Conservation (phyloP, 1,284 basidiomycete genomes). For the Microbotryomycetes sp. region DNA sequence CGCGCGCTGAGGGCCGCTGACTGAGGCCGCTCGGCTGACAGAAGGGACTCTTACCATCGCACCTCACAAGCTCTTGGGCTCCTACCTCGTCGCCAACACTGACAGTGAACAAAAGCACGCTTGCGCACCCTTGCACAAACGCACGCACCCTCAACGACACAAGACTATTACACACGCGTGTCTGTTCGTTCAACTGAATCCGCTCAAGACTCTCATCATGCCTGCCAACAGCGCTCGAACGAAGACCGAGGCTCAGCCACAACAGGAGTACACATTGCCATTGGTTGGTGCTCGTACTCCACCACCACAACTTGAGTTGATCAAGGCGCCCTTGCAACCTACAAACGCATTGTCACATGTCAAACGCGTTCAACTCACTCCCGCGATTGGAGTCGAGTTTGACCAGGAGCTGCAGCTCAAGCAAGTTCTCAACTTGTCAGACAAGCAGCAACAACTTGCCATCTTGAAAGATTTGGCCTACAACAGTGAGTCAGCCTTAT, state of each 20-base stretch:
- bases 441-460: slow-evolving; percentile 21
- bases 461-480: slow-evolving; percentile 22
- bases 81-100: too few relatives aligned
- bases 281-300: background rate
- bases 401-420: slow-evolving; percentile 11
- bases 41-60: too few relatives aligned
- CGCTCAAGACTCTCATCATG: too few relatives aligned
- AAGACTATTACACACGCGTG: too few relatives aligned
- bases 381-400: slow-evolving; percentile 28
- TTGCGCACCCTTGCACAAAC: too few relatives aligned
- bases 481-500: slow-evolving; percentile 11
- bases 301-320: background rate
- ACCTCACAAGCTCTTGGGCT: too few relatives aligned
- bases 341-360: slow-evolving; percentile 6
- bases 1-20: too few relatives aligned
- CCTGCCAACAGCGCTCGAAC: too few relatives aligned
- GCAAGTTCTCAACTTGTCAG: slow-evolving; percentile 14
- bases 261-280: slow-evolving; percentile 3
- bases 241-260: background rate
- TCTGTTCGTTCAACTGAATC: too few relatives aligned
- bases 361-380: slow-evolving; percentile 3
- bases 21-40: too few relatives aligned
- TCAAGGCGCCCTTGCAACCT: slow-evolving; percentile 5
- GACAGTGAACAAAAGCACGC: too few relatives aligned
- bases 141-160: too few relatives aligned